phyloP scores from a whole-genome alignment of 2,329 filamentous ascomycete genomes.

The Aspergillus novoparasiticus region DNA sequence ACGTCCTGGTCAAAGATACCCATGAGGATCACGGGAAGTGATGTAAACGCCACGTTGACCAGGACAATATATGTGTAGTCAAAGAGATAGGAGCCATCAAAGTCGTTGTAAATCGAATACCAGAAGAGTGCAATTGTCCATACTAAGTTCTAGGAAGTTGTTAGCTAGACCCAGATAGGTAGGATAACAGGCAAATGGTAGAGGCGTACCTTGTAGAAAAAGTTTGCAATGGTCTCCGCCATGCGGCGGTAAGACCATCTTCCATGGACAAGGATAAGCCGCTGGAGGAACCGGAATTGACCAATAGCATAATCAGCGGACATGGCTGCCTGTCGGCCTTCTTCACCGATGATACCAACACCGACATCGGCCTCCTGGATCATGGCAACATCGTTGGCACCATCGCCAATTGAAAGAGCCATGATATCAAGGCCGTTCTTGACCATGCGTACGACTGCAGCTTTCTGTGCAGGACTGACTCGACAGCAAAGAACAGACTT shows the following conservation, averaged over 20 bases:
- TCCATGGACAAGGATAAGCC: conserved; percentile 85
- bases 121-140: conserved; percentile 97
- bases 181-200: neutral
- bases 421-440: conserved; percentile 94
- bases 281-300: conserved; percentile 85
- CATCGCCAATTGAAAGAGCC: conserved; percentile 90
- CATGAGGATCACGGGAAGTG: conserved; percentile 90
- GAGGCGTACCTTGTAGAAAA: conserved; percentile 85
- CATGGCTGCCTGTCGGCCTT: conserved; percentile 92
- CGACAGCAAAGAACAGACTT: conserved; percentile 95
- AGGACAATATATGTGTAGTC: conserved; percentile 97
- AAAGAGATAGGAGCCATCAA: conserved; percentile 94
- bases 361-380: conserved; percentile 97
- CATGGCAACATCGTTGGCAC: conserved; percentile 96
- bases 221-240: conserved; percentile 93
- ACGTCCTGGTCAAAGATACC: conserved; percentile 97
- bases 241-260: conserved; percentile 95
- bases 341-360: conserved; percentile 90
- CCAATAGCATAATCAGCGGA: conserved; percentile 94
- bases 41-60: conserved; percentile 97
- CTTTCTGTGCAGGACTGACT: conserved; percentile 95
- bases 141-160: conserved; percentile 72
- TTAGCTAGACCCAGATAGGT: conserved; percentile 8
- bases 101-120: conserved; percentile 95
- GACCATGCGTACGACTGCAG: conserved; percentile 93